Conservation (phyloP, 78 protist genomes). For the Ministeria vibrans region DNA sequence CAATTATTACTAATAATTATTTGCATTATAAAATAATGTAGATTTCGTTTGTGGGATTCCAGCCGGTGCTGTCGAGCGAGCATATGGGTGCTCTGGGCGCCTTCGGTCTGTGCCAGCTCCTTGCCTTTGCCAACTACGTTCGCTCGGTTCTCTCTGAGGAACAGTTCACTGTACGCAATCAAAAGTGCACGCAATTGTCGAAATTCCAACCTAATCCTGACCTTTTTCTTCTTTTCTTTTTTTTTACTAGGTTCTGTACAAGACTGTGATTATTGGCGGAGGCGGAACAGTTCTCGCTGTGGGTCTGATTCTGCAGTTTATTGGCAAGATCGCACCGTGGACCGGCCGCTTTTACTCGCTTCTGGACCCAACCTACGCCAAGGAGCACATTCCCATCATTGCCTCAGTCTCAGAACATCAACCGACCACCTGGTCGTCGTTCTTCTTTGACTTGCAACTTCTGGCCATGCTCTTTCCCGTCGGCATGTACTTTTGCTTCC, state of each 20-base stretch:
- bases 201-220: too few relatives aligned
- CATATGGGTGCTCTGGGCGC: slow-evolving; percentile 87
- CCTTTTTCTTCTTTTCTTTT: too few relatives aligned
- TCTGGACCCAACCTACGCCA: slow-evolving; percentile 93
- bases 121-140: slow-evolving; percentile 40
- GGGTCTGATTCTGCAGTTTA: not conserved
- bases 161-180: too few relatives aligned
- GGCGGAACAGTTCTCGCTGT: not conserved
- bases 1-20: too few relatives aligned
- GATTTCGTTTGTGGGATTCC: slow-evolving; percentile 91
- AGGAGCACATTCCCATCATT: slow-evolving; percentile 91
- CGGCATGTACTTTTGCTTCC: slow-evolving; percentile 85
- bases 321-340: slow-evolving; percentile 24
- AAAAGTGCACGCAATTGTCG: too few relatives aligned
- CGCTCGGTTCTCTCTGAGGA: slow-evolving; percentile 20
- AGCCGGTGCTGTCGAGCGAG: slow-evolving; percentile 87
- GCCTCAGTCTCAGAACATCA: slow-evolving; percentile 98
- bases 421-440: slow-evolving; percentile 82
- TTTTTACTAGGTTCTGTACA: not conserved
- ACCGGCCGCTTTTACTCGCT: slow-evolving; percentile 76
- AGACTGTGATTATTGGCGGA: not conserved
- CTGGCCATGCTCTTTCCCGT: slow-evolving; percentile 81
- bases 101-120: slow-evolving; percentile 49
- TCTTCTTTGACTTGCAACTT: slow-evolving; percentile 91
- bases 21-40: too few relatives aligned